Evolutionary conservation across 768 basidiomycete genomes (phyloP).

Genomic region (Boletus eberwhitei): DNA sequence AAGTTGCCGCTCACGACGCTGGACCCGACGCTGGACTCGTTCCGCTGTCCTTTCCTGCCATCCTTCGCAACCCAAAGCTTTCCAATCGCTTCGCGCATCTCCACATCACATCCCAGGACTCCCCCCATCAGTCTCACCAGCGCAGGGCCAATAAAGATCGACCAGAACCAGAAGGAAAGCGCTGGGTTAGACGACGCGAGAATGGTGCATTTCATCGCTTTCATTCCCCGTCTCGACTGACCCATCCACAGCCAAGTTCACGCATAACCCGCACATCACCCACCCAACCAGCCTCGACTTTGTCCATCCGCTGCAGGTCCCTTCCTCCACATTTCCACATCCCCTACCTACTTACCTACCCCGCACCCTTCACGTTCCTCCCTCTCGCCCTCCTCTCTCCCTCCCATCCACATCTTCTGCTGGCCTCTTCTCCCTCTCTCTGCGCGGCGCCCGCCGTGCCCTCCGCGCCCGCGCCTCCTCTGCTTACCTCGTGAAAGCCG

Average conservation of each 20-base stretch:
- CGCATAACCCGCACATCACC: conserved; percentile 69
- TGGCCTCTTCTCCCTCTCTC: conserved; percentile 71
- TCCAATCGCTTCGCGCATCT: conserved; percentile 54
- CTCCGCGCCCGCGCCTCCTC: conserved; percentile 53
- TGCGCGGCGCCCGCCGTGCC: conserved; percentile 70
- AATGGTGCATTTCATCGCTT: conserved; percentile 50
- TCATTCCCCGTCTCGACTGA: neutral
- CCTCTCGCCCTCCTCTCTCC: conserved; percentile 35
- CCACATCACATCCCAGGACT: conserved; percentile 17
- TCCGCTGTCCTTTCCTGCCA: conserved; percentile 69
- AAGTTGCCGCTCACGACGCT: neutral
- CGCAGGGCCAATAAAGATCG: conserved; percentile 42
- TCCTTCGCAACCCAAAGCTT: conserved; percentile 59
- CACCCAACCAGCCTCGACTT: conserved; percentile 60
- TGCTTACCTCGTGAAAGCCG: conserved; percentile 59
- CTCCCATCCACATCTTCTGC: conserved; percentile 61
- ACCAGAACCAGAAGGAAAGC: conserved; percentile 72
- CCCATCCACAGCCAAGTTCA: conserved; percentile 54
- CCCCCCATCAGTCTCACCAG: conserved; percentile 1
- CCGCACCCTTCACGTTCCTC: conserved; percentile 53
- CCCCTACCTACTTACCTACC: conserved; percentile 71
- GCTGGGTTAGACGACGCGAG: conserved; percentile 72
- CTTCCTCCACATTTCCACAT: conserved; percentile 64
- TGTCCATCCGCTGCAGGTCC: conserved; percentile 39
- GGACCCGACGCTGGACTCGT: conserved; percentile 28